A percentile compares a stretch with the other conserved stretches of the same genome.
Conservation (phyloP, 2,329 filamentous ascomycete species). For the Onygenales sp. region DNA sequence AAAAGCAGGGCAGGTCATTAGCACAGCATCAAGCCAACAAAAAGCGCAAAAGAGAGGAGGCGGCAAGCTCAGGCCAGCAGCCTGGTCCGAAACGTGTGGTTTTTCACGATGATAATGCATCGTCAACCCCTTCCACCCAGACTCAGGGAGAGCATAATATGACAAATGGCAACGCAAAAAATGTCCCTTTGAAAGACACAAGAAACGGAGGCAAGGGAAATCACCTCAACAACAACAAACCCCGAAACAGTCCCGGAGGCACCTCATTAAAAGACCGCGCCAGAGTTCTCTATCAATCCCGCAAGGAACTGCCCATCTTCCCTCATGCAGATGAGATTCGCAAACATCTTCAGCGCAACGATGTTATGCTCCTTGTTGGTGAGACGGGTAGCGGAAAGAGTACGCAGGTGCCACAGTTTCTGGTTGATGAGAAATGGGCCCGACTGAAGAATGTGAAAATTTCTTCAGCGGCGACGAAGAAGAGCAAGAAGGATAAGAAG, state of each 20-base stretch:
- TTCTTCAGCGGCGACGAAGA: slow-evolving; percentile 7
- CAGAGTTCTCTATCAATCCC: slow-evolving; percentile 38
- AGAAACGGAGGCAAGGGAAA: background rate
- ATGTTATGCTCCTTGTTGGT: slow-evolving; percentile 77
- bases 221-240: slow-evolving; percentile 7
- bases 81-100: slow-evolving; percentile 5
- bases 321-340: slow-evolving; percentile 61
- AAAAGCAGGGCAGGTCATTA: background rate
- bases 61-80: slow-evolving; percentile 4
- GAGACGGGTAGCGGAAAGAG: slow-evolving; percentile 96
- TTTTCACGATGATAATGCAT: background rate
- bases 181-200: background rate
- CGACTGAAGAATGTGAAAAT: slow-evolving; percentile 47
- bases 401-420: slow-evolving; percentile 89
- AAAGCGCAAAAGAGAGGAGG: slow-evolving; percentile 25
- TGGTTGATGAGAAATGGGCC: slow-evolving; percentile 74
- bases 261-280: slow-evolving; percentile 35
- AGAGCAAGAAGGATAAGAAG: slow-evolving; percentile 16
- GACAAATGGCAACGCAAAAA: slow-evolving; percentile 1
- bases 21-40: slow-evolving; percentile 18
- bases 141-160: background rate
- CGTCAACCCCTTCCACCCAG: slow-evolving; percentile 1
- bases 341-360: slow-evolving; percentile 50
- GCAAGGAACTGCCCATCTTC: slow-evolving; percentile 74
- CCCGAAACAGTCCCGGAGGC: slow-evolving; percentile 12